Evolutionary conservation across 139 green algal genomes (phyloP).

Genomic region (Spirogloea muscicola): DNA sequence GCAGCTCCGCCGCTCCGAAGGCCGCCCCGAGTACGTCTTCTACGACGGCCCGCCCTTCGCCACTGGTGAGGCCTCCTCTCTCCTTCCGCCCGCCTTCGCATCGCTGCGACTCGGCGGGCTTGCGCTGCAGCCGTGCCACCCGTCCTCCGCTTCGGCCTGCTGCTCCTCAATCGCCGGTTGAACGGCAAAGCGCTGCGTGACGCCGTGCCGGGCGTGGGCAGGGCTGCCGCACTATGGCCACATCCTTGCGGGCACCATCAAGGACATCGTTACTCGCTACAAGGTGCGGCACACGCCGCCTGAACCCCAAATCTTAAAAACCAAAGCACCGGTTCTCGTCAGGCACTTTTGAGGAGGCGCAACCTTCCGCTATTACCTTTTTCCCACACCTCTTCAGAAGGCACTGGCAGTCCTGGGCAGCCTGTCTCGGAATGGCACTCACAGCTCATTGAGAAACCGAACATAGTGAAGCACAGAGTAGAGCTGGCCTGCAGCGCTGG

Average conservation of each 20-base stretch:
- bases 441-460: too few species aligned
- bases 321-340: background rate
- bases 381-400: too few species aligned
- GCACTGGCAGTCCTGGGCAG: too few species aligned
- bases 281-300: slow-evolving; percentile 41
- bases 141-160: background rate
- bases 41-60: slow-evolving; percentile 98
- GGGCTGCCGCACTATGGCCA: slow-evolving; percentile 97
- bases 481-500: too few species aligned
- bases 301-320: background rate
- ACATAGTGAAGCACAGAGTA: too few species aligned
- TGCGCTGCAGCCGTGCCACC: background rate
- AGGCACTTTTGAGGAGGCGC: too few species aligned
- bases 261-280: slow-evolving; percentile 96
- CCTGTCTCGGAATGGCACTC: too few species aligned
- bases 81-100: too few species aligned
- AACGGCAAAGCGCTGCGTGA: background rate
- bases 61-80: slow-evolving; percentile 74
- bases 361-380: too few species aligned
- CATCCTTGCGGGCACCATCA: slow-evolving; percentile 95
- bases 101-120: too few species aligned
- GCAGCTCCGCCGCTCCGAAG: slow-evolving; percentile 81
- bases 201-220: background rate
- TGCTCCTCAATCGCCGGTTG: background rate
- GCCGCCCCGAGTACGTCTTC: slow-evolving; percentile 92